Base-by-base conservation (phyloP, 2,329 filamentous ascomycete genomes). In the Microthyrium microscopicum region DNA sequence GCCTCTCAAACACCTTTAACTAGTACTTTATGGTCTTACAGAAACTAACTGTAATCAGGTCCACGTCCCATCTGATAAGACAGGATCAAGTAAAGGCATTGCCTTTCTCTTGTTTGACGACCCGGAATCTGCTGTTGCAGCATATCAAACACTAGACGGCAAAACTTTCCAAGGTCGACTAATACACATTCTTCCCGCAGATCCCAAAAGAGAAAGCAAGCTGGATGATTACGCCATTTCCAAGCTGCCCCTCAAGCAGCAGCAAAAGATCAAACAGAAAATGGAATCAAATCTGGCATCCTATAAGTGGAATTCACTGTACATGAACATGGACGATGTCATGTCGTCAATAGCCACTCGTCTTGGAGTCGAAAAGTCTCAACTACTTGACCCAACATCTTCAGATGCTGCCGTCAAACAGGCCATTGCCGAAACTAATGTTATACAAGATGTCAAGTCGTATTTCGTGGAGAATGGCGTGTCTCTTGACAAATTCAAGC, bases 251-350 rank as follows among this genome's bases (percentile, higher is more conserved):
- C 61, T 95, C 42, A 95, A 94, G 59, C 89, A 91, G 55, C 89
- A 95, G 55, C 83, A 83, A 45, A 70, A 91, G 47, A 79, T 95
- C 44, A 82, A 79, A 51, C 80, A 79, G 47, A 91, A 81, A 57
- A 68, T 76, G 31, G 77, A 87, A 46, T 81, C 85, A 16, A 68
- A 79, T 6, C 77, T 75, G 20, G 73, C 69, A 31, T 73, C 70
- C 1, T 95, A 95, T 59, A 93, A 87, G 52, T 98, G 89, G 89
- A 98, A 98, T 61, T 87, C 85, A n/a, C 64, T 98, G n/a, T 98
- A 89, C 56, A 91, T 98, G 80, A 94, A 79, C 56, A 53, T 65
- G 26, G 85, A 98, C 60, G 82, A 89, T 32, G 84, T 98, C 33
- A 85, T 94, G 57, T 74, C 81, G 31, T 91, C 85, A 5, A 73